Percentiles rank a stretch among this genome's conserved stretches.
Conservation (phyloP, 164 flowering plant genomes). For the Macadamia integrifolia region DNA sequence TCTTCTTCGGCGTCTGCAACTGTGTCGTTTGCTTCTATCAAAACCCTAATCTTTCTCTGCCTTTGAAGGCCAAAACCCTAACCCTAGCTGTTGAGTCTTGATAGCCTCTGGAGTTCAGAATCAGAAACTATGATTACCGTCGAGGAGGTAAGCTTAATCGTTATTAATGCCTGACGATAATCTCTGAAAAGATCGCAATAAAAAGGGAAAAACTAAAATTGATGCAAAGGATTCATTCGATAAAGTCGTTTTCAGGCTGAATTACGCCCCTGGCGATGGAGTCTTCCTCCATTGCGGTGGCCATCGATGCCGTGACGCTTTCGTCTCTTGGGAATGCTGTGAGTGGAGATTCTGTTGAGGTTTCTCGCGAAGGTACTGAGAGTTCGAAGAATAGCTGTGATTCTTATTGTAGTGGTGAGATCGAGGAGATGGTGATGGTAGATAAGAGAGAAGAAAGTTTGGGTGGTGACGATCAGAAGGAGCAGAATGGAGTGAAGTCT, state of each 20-base stretch:
- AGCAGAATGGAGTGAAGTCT: slow-evolving; percentile 28
- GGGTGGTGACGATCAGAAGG: slow-evolving; percentile 17
- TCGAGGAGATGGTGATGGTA: slow-evolving; percentile 26
- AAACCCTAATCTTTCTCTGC: not conserved
- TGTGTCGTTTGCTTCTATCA: not conserved
- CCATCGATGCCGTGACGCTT: not conserved
- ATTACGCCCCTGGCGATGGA: slow-evolving; percentile 7
- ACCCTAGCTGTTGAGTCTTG: not conserved
- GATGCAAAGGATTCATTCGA: slow-evolving; percentile 3
- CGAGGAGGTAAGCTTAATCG: not conserved
- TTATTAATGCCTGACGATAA: not conserved
- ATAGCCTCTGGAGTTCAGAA: not conserved
- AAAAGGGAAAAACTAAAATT: not conserved
- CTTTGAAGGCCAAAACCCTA: not conserved
- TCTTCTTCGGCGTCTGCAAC: too few species aligned
- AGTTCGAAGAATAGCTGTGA: slow-evolving; percentile 4
- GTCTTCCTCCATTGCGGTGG: slow-evolving; percentile 3
- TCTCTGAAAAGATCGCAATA: not conserved
- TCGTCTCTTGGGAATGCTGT: not conserved
- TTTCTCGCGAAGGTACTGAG: not conserved
- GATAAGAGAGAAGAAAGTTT: slow-evolving; percentile 17
- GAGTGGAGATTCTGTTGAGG: not conserved
- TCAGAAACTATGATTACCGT: not conserved
- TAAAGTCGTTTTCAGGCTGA: slow-evolving; percentile 8
- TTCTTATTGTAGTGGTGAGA: not conserved